phyloP scores from a whole-genome alignment of 1,139 yeast species.

The Sugiyamaella neomexicana region DNA sequence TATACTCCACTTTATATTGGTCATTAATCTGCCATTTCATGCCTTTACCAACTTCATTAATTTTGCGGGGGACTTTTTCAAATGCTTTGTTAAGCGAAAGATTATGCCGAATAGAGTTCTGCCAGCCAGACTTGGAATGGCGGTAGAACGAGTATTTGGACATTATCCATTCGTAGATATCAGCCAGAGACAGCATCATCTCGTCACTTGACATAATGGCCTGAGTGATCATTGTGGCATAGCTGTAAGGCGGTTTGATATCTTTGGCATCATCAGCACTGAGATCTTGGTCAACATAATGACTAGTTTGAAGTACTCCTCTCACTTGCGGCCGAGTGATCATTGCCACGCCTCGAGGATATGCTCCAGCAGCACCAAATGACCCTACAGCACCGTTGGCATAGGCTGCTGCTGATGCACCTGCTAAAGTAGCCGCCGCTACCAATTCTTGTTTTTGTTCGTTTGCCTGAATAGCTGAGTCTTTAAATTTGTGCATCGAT shows the following conservation, averaged over 20 bases:
- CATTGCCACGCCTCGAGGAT: slow-evolving; percentile 45
- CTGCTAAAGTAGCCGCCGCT: slow-evolving; percentile 14
- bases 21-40: slow-evolving; percentile 98
- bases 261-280: slow-evolving; percentile 90
- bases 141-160: slow-evolving; percentile 87
- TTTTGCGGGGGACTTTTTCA: slow-evolving; percentile 92
- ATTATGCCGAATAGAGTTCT: slow-evolving; percentile 81
- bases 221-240: slow-evolving; percentile 98
- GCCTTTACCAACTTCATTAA: slow-evolving; percentile 97
- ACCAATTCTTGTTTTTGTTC: slow-evolving; percentile 8
- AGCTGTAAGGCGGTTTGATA: slow-evolving; percentile 93
- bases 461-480: neutral
- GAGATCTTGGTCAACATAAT: slow-evolving; percentile 54
- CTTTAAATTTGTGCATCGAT: slow-evolving; percentile 1
- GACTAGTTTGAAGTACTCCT: slow-evolving; percentile 33
- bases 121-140: slow-evolving; percentile 94
- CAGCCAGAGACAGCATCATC: slow-evolving; percentile 85
- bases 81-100: slow-evolving; percentile 80
- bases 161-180: slow-evolving; percentile 89
- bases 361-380: slow-evolving; percentile 25
- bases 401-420: slow-evolving; percentile 10
- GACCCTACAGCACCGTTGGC: neutral
- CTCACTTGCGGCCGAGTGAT: slow-evolving; percentile 43
- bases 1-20: slow-evolving; percentile 77
- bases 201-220: slow-evolving; percentile 87